Base-by-base conservation (phyloP, 305 asterid species). In the Plantago coronopus region DNA sequence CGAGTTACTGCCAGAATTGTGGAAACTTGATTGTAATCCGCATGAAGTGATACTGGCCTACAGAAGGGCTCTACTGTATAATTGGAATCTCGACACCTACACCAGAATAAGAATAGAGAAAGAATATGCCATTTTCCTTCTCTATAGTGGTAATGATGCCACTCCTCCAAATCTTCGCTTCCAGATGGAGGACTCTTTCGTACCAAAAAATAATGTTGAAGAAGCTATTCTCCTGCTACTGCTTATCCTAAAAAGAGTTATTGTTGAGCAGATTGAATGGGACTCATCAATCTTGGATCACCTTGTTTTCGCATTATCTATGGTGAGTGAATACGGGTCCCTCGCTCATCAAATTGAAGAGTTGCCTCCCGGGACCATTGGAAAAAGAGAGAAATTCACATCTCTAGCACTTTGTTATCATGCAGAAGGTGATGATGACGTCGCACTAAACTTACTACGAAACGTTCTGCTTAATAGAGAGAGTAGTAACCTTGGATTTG, bases 1-100 rank as follows among this genome's bases (percentile, higher is more conserved):
- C 9, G 98, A 84, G 83, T 70, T 91, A 37, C 96, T 88, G 38
- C 98, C 98, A 3, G 97, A 91, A 78, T 54, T 89, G 37, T 91
- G 83, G 82, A 84, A 81, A 63, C 85, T 78, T 17, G 85, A 85
- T 57, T 70, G 54, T 56, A 59, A 69, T 18, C 94, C 95, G 17
- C 85, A 78, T 62, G 87, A 84, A 67, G 81, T 83, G n/a, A 81
- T 80, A 50, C 61, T 72, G 48, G 83, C 96, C 18, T 91, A 88
- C 62, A 73, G 95, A 66, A 71, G 88, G 63, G 97, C 97, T 47
- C 77, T 91, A 17, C 91, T 91, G 47, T 85, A 86, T 47, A 81
- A 74, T 13, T 88, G 98, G 96, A 82, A 81, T 68, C 97, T 91
- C 31, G 94, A 86, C 16, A 40, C 69, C 2, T 77, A 77, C 61